phyloP scores from a whole-genome alignment of 179 eudicot genomes.

The Silene noctiflora region DNA sequence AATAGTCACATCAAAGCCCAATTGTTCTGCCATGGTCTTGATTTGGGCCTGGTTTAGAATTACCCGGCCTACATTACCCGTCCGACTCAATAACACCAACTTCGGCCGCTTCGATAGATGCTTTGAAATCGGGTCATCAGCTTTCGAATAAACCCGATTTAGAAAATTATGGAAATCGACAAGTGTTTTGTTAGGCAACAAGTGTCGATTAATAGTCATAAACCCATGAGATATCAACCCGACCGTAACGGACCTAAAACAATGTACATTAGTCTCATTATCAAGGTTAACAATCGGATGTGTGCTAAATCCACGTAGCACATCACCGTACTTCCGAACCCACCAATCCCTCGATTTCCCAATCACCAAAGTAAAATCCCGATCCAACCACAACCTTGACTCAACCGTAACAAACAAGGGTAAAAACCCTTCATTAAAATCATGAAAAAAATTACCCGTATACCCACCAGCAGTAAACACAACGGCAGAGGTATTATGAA shows the following conservation, averaged over 20 bases:
- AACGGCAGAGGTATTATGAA: conserved; percentile 46
- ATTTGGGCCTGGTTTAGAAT: conserved; percentile 40
- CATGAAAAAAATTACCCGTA: conserved; percentile 55
- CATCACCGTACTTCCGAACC: conserved; percentile 39
- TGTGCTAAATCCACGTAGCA: conserved; percentile 33
- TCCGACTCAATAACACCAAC: conserved; percentile 33
- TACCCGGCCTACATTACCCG: conserved; percentile 33
- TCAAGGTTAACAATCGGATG: conserved; percentile 41
- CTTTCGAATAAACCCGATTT: conserved; percentile 21
- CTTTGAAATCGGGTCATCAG: not conserved
- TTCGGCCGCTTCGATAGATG: conserved; percentile 24
- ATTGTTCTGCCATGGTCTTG: conserved; percentile 25
- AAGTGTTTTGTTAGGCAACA: conserved; percentile 28
- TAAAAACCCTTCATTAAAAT: conserved; percentile 52
- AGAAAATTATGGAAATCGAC: conserved; percentile 37
- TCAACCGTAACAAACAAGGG: conserved; percentile 53
- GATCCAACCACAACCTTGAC: conserved; percentile 23
- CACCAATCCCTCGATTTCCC: conserved; percentile 40
- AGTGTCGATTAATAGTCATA: conserved; percentile 34
- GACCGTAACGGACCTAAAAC: conserved; percentile 41
- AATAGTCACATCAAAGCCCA: conserved; percentile 42
- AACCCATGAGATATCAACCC: conserved; percentile 48
- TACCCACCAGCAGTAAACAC: conserved; percentile 49
- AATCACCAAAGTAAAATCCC: conserved; percentile 41
- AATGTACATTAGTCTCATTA: conserved; percentile 35